These are phyloP conservation scores for Cystobasidium pallidum DNA, from an alignment of 1,284 basidiomycete genomes.

Conservation along the genomic window DNA sequence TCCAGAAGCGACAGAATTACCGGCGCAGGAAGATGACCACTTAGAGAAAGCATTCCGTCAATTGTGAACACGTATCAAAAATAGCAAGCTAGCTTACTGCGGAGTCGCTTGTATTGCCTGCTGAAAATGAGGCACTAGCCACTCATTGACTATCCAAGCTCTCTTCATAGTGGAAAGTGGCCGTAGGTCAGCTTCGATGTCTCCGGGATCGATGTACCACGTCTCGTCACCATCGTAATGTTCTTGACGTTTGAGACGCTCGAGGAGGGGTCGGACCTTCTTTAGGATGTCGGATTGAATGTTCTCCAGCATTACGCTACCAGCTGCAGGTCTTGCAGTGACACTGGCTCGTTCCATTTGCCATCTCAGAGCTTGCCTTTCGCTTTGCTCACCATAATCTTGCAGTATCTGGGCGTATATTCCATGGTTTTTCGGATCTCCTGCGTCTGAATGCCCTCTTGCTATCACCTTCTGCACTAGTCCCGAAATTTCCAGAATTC, in stretches of 20 bases:
- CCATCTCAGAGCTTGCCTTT: not conserved
- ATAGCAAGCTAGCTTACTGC: not conserved
- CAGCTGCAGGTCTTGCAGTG: not conserved
- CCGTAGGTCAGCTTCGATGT: not conserved
- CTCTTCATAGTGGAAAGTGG: not conserved
- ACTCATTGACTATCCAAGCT: not conserved
- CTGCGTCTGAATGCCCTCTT: not conserved
- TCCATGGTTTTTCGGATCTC: not conserved
- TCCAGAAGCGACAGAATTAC: not conserved
- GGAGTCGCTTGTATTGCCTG: not conserved
- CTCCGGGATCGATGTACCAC: not conserved
- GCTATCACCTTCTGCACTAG: slow-evolving; percentile 24
- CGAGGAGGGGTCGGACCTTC: not conserved
- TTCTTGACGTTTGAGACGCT: not conserved
- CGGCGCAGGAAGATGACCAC: not conserved
- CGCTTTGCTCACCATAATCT: not conserved
- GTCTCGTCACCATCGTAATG: not conserved
- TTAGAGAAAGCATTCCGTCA: no score
- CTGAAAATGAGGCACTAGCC: not conserved
- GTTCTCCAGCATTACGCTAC: not conserved
- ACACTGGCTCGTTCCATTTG: slow-evolving; percentile 10
- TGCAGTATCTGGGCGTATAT: not conserved
- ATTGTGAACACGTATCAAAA: no score
- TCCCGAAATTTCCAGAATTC: slow-evolving; percentile 12
- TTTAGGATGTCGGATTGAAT: not conserved